Conservation (phyloP, 345 rosid genomes). For the Brassica juncea region DNA sequence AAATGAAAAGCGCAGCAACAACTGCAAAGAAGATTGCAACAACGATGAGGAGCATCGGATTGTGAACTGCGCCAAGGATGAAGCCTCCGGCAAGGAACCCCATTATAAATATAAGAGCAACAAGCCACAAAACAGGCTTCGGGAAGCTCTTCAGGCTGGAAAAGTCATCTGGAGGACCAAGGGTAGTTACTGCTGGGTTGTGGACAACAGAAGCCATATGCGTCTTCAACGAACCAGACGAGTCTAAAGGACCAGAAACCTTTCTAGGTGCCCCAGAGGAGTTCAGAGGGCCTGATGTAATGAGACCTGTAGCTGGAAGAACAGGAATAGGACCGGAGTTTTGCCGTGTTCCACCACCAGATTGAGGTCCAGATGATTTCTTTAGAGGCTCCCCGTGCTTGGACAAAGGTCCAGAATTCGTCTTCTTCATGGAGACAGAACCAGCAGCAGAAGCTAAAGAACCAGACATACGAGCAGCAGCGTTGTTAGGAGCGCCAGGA, state of each 20-base stretch:
- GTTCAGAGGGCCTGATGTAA: constrained; percentile 92
- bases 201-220: constrained; percentile 67
- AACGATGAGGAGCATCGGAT: constrained; percentile 86
- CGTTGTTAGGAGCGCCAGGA: constrained; percentile 63
- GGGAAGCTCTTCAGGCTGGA: constrained; percentile 86
- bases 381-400: constrained; percentile 92
- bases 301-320: constrained; percentile 95
- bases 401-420: constrained; percentile 92
- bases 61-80: constrained; percentile 96
- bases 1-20: constrained; percentile 72
- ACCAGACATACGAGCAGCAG: constrained; percentile 79
- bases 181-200: constrained; percentile 82
- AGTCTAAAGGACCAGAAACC: constrained; percentile 92
- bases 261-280: constrained; percentile 91
- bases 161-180: constrained; percentile 81
- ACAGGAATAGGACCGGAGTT: constrained; percentile 89
- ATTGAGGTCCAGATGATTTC: constrained; percentile 96
- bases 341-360: constrained; percentile 91
- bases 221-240: constrained; percentile 72
- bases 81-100: constrained; percentile 99
- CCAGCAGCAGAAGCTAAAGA: constrained; percentile 66
- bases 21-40: constrained; percentile 79
- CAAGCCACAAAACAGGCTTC: constrained; percentile 79
- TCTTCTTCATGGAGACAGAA: constrained; percentile 83
- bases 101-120: constrained; percentile 87